phyloP scores from a whole-genome alignment of 352 stramenopile species.

The Phytophthora macrochlamydospora region DNA sequence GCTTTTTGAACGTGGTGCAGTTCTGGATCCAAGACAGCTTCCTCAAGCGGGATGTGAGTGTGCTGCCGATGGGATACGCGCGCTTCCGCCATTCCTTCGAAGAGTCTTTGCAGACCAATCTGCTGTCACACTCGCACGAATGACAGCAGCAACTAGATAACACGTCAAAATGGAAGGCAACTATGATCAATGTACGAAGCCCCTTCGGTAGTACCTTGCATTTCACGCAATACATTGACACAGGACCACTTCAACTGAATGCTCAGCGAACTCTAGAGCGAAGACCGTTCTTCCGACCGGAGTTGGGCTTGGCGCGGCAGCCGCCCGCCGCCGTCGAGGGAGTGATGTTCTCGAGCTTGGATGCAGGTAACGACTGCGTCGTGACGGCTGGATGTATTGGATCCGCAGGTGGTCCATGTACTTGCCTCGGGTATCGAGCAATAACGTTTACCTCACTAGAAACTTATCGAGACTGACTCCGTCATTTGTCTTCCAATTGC shows the following conservation, averaged over 20 bases:
- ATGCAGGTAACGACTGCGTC: conserved; percentile 4
- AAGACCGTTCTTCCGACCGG: conserved; percentile 5
- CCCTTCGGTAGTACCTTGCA: neutral
- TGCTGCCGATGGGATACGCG: conserved; percentile 60
- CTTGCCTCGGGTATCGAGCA: too few species aligned
- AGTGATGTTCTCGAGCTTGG: neutral
- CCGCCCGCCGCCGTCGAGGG: conserved; percentile 21
- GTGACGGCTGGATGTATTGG: too few species aligned
- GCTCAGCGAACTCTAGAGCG: conserved; percentile 1
- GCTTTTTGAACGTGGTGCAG: conserved; percentile 84
- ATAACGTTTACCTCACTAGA: neutral
- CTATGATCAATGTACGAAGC: neutral
- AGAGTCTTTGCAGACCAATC: conserved; percentile 68
- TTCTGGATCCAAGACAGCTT: conserved; percentile 90
- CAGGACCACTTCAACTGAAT: neutral
- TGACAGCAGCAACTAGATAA: neutral
- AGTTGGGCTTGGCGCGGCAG: conserved; percentile 15
- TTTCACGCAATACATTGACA: conserved; percentile 7
- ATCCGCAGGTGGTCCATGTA: too few species aligned
- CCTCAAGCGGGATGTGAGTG: conserved; percentile 76
- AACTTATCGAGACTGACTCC: neutral
- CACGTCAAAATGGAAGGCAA: neutral
- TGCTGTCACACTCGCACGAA: conserved; percentile 44
- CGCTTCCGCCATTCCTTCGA: conserved; percentile 71
- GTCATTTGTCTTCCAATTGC: conserved; percentile 1